Evolutionary conservation across 768 basidiomycete genomes (phyloP).

Genomic region (Kwoniella shandongensis): DNA sequence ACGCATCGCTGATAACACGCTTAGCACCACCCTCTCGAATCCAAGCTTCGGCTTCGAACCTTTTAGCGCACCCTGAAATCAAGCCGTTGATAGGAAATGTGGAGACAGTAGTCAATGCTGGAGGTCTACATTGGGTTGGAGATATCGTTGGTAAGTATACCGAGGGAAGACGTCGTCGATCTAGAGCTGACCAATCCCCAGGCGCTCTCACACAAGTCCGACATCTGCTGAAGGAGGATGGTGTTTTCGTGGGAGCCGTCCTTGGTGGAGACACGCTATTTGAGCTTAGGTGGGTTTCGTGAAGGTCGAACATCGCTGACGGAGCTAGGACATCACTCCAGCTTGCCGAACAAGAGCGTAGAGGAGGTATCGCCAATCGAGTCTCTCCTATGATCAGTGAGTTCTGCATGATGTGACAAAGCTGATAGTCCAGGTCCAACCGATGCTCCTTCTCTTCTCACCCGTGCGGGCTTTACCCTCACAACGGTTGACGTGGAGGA

Average conservation of each 20-base stretch:
- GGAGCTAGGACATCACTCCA: slow-evolving; percentile 79
- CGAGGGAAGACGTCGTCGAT: not conserved
- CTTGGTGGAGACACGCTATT: slow-evolving; percentile 95
- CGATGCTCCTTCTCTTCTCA: slow-evolving; percentile 87
- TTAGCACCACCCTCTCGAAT: slow-evolving; percentile 75
- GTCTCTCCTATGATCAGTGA: slow-evolving; percentile 96
- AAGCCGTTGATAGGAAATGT: slow-evolving; percentile 65
- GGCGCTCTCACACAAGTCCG: slow-evolving; percentile 83
- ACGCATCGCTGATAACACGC: not conserved
- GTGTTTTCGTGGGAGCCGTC: slow-evolving; percentile 90
- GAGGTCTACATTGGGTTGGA: slow-evolving; percentile 95
- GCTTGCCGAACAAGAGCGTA: slow-evolving; percentile 86
- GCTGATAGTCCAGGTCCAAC: slow-evolving; percentile 66
- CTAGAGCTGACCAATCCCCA: slow-evolving; percentile 44
- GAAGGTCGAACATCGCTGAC: not conserved
- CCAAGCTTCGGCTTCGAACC: slow-evolving; percentile 77
- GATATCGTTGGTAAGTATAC: slow-evolving; percentile 77
- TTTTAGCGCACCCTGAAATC: slow-evolving; percentile 63
- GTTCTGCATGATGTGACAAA: slow-evolving; percentile 24
- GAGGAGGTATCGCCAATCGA: slow-evolving; percentile 95
- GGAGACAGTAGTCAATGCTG: slow-evolving; percentile 87
- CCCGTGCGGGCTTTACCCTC: slow-evolving; percentile 87
- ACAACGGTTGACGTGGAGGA: slow-evolving; percentile 96
- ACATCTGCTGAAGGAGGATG: slow-evolving; percentile 81
- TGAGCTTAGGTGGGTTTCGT: slow-evolving; percentile 67